Conservation (phyloP, 495 filamentous ascomycete genomes). For the Aspergillus baeticus region DNA sequence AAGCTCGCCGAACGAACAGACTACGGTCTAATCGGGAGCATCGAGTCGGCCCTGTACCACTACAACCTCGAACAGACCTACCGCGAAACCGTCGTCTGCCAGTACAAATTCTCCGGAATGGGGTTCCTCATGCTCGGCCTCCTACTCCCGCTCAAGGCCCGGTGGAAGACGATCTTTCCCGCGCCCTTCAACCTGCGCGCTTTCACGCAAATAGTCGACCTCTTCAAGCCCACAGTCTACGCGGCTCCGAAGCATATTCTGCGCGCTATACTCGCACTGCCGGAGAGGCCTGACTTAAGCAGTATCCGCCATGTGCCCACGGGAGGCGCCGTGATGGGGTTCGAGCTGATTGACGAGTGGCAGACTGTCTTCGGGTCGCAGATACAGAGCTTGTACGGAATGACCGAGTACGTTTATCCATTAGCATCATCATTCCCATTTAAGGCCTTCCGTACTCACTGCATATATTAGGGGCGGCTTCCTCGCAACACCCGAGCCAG, state of each 20-base stretch:
- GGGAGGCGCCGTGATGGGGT: not conserved
- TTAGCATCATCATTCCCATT: too few relatives aligned
- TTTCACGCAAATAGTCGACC: not conserved
- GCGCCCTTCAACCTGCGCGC: not conserved
- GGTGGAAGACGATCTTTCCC: not conserved
- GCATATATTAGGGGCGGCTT: not conserved
- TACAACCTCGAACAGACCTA: not conserved
- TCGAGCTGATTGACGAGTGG: not conserved
- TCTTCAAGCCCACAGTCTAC: not conserved
- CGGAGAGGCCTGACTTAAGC: not conserved
- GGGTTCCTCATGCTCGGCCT: not conserved
- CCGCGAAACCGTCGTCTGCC: not conserved
- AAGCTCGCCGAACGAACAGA: not conserved
- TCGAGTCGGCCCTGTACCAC: not conserved
- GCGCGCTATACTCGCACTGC: not conserved
- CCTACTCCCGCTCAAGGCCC: not conserved
- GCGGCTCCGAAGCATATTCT: not conserved
- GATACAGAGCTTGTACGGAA: not conserved
- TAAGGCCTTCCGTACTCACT: too few relatives aligned
- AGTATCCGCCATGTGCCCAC: not conserved
- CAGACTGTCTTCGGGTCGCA: not conserved
- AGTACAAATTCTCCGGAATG: not conserved
- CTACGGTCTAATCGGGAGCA: not conserved
- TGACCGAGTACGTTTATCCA: not conserved
- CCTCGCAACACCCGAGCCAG: slow-evolving; percentile 40